Conservation (phyloP, 768 basidiomycete species). For the Cystofilobasidium bisporidii region DNA sequence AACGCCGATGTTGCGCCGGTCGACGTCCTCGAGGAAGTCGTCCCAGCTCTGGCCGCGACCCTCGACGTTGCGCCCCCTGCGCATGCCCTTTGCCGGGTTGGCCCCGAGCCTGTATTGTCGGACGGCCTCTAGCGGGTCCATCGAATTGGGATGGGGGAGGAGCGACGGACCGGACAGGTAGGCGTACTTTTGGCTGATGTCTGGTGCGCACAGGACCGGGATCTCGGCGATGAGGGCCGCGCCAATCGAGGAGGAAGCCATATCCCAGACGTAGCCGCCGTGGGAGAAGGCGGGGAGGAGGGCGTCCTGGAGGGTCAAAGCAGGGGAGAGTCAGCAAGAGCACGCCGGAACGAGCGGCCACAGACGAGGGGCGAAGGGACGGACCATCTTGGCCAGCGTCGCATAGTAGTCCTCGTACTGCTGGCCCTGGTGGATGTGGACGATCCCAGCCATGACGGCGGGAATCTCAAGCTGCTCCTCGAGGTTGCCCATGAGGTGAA, state of each 20-base stretch:
- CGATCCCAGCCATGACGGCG: not conserved
- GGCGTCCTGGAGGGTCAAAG: not conserved
- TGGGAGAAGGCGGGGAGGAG: not conserved
- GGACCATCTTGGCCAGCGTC: not conserved
- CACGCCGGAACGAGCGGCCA: too few relatives aligned
- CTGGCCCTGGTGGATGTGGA: not conserved
- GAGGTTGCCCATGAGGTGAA: not conserved
- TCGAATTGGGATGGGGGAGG: not conserved
- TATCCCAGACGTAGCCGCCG: not conserved
- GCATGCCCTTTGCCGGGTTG: not conserved
- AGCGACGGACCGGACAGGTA: not conserved
- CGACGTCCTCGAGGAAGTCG: not conserved
- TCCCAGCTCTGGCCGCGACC: not conserved
- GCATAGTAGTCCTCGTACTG: not conserved
- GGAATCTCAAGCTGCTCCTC: not conserved
- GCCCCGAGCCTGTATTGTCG: not conserved
- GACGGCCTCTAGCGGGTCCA: not conserved
- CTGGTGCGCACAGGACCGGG: not conserved
- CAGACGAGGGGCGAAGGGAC: not conserved
- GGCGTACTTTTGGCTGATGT: not conserved
- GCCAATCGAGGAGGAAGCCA: not conserved
- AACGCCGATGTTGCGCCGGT: not conserved
- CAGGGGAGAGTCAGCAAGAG: not conserved
- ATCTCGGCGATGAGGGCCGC: slow-evolving; percentile 2
- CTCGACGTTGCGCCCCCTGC: not conserved